Percentiles rank a stretch among this genome's conserved stretches.
Conservation (phyloP, 495 filamentous ascomycete species). For the Terfezia boudieri region DNA sequence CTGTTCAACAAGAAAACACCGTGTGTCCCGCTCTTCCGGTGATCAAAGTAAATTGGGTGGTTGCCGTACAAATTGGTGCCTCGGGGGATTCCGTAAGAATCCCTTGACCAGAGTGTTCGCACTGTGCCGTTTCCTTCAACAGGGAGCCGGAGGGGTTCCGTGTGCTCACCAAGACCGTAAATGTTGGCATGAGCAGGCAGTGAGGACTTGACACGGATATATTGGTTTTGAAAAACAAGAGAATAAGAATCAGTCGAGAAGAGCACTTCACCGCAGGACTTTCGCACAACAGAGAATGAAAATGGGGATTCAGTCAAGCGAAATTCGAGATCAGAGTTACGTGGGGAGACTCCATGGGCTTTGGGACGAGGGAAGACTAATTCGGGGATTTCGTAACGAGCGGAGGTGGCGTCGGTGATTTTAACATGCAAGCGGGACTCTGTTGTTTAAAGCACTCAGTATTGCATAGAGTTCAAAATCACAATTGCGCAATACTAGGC, state of each 20-base stretch:
- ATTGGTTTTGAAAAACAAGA: conserved; percentile 62
- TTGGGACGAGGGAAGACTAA: conserved; percentile 31
- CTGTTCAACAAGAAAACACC: conserved; percentile 67
- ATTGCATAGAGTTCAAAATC: no score
- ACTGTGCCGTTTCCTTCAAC: neutral
- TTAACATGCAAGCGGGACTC: conserved; percentile 61
- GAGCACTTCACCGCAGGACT: conserved; percentile 41
- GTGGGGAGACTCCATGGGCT: neutral
- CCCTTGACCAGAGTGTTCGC: conserved; percentile 60
- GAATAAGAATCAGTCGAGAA: conserved; percentile 51
- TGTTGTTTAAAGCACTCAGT: conserved; percentile 12
- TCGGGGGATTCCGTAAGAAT: conserved; percentile 41
- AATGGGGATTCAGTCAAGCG: conserved; percentile 15
- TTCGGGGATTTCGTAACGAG: conserved; percentile 59
- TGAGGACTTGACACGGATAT: conserved; percentile 44
- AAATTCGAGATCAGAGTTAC: neutral
- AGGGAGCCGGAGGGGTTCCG: conserved; percentile 41
- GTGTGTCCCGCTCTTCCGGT: conserved; percentile 46
- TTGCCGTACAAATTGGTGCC: conserved; percentile 63
- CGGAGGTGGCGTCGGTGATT: conserved; percentile 52
- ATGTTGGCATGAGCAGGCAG: conserved; percentile 45
- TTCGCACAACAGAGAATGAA: conserved; percentile 47
- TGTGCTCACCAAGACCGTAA: conserved; percentile 66
- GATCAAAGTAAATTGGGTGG: conserved; percentile 71
- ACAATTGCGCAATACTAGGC: no score